Evolutionary conservation across 2,329 filamentous ascomycete genomes (phyloP), one percentile per base, ranked within the genome.

Genomic region (Talaromyces albobiverticillius): DNA sequence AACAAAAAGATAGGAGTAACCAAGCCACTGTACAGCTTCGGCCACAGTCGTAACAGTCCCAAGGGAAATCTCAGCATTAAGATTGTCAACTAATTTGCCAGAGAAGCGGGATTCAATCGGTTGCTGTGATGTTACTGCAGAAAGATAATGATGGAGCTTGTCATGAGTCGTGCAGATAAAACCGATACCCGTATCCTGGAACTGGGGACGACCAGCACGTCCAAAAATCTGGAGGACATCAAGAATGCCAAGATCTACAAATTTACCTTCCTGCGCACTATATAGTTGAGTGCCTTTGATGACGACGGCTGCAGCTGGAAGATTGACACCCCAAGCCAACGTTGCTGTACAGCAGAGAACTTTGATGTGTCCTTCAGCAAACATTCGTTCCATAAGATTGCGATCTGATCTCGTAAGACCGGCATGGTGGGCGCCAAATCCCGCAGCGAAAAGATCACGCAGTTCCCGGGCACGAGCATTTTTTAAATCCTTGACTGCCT

Each of bases 281-380:
- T 99, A 99, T 0, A 99, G 83, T 67, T 97, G 93, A 0, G 94
- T 99, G 14, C 94, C 94, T 70, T 99, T 99, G 80, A 99, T 99
- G 51, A 99, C 83, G 48, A 99, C 94, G 0, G 94, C 95, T 0
- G 94, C 94, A 31, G 94, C 94, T 1, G 94, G 94, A 71, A 99
- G 83, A 71, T 99, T 99, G 67, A 99, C 93, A 85, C 94, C 94
- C 94, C 94, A 99, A 0, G 94, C 94, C 23, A 99, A 80, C 1
- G 94, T 99, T 10, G 94, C 94, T 2, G 94, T 99, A 84, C 95
- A 99, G 79, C 93, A 97, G 20, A 99, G 86, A 1, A 99, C 92
- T 70, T 94, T 96, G 62, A 97, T 82, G n/a, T 97, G 87, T 23
- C 94, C 95, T 61, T 95, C 88, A 3, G 81, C 84, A 62, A 99